A percentile compares a stretch with the other conserved stretches of the same genome.
These are phyloP conservation scores for Centrapalus pauciflorus DNA, from an alignment of 129 eudicot species.

Conservation along the genomic window DNA sequence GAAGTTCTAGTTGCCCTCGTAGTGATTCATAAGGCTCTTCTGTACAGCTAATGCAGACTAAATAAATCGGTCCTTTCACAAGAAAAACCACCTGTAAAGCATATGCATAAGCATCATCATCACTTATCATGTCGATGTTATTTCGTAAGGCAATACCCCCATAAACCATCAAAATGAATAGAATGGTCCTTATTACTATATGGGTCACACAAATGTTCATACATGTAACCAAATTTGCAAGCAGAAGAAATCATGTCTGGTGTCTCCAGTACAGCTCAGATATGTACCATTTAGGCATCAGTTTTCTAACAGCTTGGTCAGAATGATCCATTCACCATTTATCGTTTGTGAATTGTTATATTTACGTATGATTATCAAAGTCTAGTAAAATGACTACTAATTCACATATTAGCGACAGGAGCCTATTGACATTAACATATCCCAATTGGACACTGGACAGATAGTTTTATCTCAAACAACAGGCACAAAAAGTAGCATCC, in stretches of 20 bases:
- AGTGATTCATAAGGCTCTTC: constrained; percentile 93
- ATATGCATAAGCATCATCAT: background rate
- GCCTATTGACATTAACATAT: background rate
- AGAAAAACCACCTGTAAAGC: constrained; percentile 73
- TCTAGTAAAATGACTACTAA: background rate
- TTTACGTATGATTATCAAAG: background rate
- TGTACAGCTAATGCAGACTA: constrained; percentile 98
- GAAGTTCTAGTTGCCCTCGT: constrained; percentile 77
- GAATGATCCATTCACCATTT: background rate
- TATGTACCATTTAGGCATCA: background rate
- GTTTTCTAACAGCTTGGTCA: background rate
- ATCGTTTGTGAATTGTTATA: too few species aligned
- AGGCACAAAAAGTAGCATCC: background rate
- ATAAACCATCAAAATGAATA: background rate
- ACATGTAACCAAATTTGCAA: background rate
- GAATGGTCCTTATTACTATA: background rate
- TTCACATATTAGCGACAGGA: background rate
- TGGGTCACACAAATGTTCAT: background rate
- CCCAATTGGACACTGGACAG: background rate
- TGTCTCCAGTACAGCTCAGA: background rate
- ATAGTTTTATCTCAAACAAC: background rate
- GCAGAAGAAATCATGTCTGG: background rate
- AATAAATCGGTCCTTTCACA: constrained; percentile 95
- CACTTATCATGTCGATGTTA: too few species aligned
- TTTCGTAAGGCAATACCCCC: background rate